Conservation (phyloP, 495 filamentous ascomycete genomes). For the Bacidia rubella region DNA sequence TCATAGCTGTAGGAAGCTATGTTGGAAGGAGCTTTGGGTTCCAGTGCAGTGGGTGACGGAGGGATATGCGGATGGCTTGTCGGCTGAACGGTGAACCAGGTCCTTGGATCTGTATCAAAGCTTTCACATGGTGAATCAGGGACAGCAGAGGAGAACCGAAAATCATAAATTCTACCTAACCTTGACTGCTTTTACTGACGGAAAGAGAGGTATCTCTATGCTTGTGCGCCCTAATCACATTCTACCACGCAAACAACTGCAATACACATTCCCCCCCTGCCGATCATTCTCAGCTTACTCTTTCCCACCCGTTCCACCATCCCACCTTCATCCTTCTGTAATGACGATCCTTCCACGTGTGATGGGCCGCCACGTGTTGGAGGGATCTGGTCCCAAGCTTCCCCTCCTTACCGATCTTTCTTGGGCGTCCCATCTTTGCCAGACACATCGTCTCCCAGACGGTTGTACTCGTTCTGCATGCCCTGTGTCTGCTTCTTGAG, state of each 20-base stretch:
- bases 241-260: no score
- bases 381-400: neutral
- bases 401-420: conserved; percentile 49
- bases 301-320: neutral
- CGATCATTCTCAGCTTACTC: neutral
- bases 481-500: conserved; percentile 79
- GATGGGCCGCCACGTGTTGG: neutral
- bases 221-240: neutral
- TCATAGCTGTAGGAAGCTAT: neutral
- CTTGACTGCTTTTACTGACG: neutral
- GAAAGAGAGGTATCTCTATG: no score
- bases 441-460: conserved; percentile 65
- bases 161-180: no score
- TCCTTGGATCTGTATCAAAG: neutral
- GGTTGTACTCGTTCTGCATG: conserved; percentile 65
- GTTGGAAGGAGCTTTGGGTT: neutral
- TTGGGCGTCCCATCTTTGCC: conserved; percentile 40
- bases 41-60: neutral
- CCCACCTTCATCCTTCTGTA: neutral
- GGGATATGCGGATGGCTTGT: neutral
- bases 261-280: neutral
- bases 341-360: neutral
- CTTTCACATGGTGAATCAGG: no score
- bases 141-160: no score
- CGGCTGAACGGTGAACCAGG: neutral